These are phyloP conservation scores for Botrytis porri DNA, from an alignment of 2,329 filamentous ascomycete genomes.

Conservation along the genomic window DNA sequence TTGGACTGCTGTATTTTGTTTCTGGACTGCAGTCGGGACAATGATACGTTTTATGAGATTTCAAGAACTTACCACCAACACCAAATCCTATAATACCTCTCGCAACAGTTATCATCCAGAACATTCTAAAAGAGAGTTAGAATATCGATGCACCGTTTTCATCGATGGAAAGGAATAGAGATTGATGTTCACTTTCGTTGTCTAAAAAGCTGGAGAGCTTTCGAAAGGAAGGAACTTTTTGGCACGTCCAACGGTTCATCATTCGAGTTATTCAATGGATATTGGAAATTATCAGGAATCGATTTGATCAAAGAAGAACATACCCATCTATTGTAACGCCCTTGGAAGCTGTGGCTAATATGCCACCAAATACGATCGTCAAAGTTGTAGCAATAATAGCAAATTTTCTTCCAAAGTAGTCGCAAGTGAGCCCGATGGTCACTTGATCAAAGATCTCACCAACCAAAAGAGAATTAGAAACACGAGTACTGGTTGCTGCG, in stretches of 20 bases:
- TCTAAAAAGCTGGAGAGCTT: background rate
- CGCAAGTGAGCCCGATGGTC: slow-evolving; percentile 44
- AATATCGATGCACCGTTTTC: background rate
- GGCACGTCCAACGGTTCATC: too few relatives aligned
- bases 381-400: slow-evolving; percentile 47
- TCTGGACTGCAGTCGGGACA: background rate
- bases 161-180: background rate
- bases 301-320: background rate
- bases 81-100: slow-evolving; percentile 49
- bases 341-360: slow-evolving; percentile 46
- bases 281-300: background rate
- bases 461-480: slow-evolving; percentile 43
- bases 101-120: slow-evolving; percentile 51
- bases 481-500: slow-evolving; percentile 39
- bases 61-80: slow-evolving; percentile 39
- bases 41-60: background rate
- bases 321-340: slow-evolving; percentile 44
- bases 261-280: background rate
- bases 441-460: slow-evolving; percentile 45
- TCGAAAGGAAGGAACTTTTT: background rate
- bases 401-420: slow-evolving; percentile 46
- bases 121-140: slow-evolving; percentile 40
- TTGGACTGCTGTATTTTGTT: background rate
- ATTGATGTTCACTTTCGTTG: background rate
- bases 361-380: slow-evolving; percentile 45